Evolutionary conservation across 2,329 filamentous ascomycete genomes (phyloP).

Genomic region (Alternaria tenuissima): DNA sequence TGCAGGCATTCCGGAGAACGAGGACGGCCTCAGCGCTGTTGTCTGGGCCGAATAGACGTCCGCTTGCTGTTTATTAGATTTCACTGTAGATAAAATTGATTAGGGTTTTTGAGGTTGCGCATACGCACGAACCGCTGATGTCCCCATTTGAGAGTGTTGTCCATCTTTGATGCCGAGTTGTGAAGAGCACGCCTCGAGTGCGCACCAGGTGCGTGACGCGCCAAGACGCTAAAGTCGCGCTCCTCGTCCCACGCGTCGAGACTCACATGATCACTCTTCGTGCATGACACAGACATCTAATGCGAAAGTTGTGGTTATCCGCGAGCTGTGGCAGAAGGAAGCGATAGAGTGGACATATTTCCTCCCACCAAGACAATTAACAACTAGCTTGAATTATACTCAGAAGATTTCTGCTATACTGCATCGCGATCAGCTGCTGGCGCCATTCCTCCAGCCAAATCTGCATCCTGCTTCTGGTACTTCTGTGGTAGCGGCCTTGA

Average conservation of each 20-base stretch:
- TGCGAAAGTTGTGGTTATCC: no score
- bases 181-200: background rate
- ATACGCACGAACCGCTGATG: background rate
- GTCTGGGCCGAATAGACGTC: slow-evolving; percentile 44
- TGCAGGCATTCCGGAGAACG: slow-evolving; percentile 38
- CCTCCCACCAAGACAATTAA: no score
- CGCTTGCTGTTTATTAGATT: background rate
- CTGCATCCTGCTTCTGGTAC: no score
- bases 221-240: slow-evolving; percentile 16
- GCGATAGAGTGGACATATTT: no score
- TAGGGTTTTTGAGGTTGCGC: background rate
- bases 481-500: no score
- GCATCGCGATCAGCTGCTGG: no score
- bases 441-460: no score
- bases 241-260: background rate
- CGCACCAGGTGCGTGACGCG: background rate
- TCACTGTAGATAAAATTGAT: background rate
- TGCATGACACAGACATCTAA: background rate
- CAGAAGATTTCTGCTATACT: no score
- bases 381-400: no score
- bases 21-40: slow-evolving; percentile 46
- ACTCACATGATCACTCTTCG: background rate
- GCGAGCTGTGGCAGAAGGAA: no score
- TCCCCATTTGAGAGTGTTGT: background rate
- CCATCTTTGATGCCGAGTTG: background rate